Percentiles rank a stretch among this genome's conserved stretches.
These are phyloP conservation scores for Penicillium herquei DNA, from an alignment of 495 filamentous ascomycete genomes.

Conservation along the genomic window DNA sequence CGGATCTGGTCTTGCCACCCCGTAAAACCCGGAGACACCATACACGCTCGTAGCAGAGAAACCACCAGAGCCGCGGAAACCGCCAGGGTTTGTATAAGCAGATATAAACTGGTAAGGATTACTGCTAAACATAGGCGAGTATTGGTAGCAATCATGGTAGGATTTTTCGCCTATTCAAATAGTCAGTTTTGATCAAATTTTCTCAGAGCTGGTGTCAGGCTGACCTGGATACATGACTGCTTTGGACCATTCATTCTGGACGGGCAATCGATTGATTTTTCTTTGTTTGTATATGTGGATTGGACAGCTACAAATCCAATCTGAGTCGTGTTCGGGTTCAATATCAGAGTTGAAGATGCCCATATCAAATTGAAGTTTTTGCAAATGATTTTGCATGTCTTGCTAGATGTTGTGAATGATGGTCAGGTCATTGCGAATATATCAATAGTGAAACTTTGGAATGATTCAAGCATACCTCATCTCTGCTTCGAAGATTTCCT, in stretches of 20 bases:
- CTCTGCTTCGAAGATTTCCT: constrained; percentile 30
- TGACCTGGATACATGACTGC: constrained; percentile 46
- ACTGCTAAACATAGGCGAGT: constrained; percentile 8
- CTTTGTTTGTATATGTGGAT: constrained; percentile 31
- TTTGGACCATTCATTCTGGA: constrained; percentile 43
- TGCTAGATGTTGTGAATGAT: constrained; percentile 15
- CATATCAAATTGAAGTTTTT: constrained; percentile 30
- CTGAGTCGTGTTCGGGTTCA: constrained; percentile 45
- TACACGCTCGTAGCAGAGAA: not conserved
- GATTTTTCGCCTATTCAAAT: constrained; percentile 34
- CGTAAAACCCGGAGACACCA: constrained; percentile 4
- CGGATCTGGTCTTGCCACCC: constrained; percentile 18
- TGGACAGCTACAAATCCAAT: constrained; percentile 28
- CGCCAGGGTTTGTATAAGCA: constrained; percentile 15
- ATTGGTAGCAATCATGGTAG: constrained; percentile 33
- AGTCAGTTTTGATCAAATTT: not conserved
- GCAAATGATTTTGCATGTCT: constrained; percentile 42
- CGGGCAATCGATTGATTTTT: constrained; percentile 32
- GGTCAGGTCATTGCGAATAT: not conserved
- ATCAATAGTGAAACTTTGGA: no score
- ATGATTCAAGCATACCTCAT: constrained; percentile 22
- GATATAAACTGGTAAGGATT: constrained; percentile 31
- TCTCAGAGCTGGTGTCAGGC: not conserved
- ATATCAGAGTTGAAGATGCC: constrained; percentile 47
- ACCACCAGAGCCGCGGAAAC: constrained; percentile 6